Evolutionary conservation across 2,329 filamentous ascomycete genomes (phyloP).

Genomic region (Furcasterigmium sp.): DNA sequence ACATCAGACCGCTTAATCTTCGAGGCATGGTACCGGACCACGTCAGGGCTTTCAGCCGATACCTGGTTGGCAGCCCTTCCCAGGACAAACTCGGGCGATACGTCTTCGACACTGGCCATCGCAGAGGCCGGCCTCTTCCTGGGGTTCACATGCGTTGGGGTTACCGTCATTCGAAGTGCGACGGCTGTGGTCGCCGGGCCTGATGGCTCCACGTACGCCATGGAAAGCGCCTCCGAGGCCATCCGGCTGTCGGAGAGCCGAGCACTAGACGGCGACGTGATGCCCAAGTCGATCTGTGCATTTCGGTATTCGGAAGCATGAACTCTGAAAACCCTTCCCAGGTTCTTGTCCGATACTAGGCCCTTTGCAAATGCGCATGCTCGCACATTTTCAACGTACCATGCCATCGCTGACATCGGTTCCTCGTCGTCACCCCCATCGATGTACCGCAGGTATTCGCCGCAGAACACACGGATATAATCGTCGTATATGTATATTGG

Average conservation of each 20-base stretch:
- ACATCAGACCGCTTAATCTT: too few relatives aligned
- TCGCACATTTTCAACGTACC: slow-evolving; percentile 26
- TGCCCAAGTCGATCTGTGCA: not conserved
- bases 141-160: not conserved
- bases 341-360: slow-evolving; percentile 27
- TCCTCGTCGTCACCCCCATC: slow-evolving; percentile 16
- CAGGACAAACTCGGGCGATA: too few relatives aligned
- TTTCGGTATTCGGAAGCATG: slow-evolving; percentile 24
- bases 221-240: not conserved
- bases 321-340: slow-evolving; percentile 24
- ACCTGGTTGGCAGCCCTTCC: too few relatives aligned
- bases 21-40: too few relatives aligned
- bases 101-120: not conserved
- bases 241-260: slow-evolving; percentile 3
- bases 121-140: not conserved
- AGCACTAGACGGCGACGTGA: not conserved
- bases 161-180: not conserved
- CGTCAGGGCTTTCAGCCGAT: too few relatives aligned
- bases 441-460: slow-evolving; percentile 36
- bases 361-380: slow-evolving; percentile 14
- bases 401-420: slow-evolving; percentile 33
- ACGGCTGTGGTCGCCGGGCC: not conserved
- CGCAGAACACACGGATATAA: slow-evolving; percentile 40
- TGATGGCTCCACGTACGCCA: not conserved
- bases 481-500: slow-evolving; percentile 46